Percentiles rank a stretch among this genome's conserved stretches.
These are phyloP conservation scores for Spencermartinsiella ligniputridi DNA, from an alignment of 1,139 yeast genomes.

Conservation along the genomic window DNA sequence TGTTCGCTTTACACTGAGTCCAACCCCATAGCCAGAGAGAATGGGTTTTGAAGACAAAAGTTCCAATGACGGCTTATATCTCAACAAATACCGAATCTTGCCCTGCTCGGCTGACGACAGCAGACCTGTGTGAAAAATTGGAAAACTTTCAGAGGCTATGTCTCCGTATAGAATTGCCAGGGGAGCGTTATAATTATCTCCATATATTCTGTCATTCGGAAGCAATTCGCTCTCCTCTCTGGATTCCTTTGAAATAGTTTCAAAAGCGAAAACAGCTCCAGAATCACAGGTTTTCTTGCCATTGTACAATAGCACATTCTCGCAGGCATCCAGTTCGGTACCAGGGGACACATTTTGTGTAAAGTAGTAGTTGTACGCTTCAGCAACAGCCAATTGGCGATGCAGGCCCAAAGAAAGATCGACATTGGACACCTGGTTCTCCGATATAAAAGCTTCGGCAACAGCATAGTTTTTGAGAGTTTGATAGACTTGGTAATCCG, in stretches of 20 bases:
- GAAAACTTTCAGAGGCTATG: conserved; percentile 45
- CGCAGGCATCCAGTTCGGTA: conserved; percentile 27
- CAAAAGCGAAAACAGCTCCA: conserved; percentile 65
- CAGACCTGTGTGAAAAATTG: conserved; percentile 54
- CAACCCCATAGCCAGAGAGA: conserved; percentile 65
- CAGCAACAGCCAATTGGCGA: conserved; percentile 55
- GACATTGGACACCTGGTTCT: conserved; percentile 35
- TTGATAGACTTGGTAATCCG: conserved; percentile 41
- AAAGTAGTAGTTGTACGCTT: conserved; percentile 52
- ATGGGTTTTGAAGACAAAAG: conserved; percentile 25
- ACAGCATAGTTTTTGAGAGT: conserved; percentile 36
- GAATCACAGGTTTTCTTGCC: conserved; percentile 56
- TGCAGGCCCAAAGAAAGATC: conserved; percentile 52
- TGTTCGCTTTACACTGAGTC: conserved; percentile 55
- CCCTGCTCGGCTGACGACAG: conserved; percentile 58
- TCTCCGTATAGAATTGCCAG: conserved; percentile 48
- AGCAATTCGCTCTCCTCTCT: conserved; percentile 30
- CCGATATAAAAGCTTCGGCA: conserved; percentile 21
- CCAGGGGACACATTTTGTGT: conserved; percentile 23
- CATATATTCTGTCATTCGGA: conserved; percentile 57
- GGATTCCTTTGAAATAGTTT: conserved; percentile 34
- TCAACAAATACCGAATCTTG: conserved; percentile 69
- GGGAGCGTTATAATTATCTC: conserved; percentile 41
- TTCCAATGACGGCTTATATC: conserved; percentile 49
- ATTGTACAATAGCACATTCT: conserved; percentile 49